Percentiles rank a stretch among this genome's conserved stretches.
Evolutionary conservation across 176 grass and related monocot genomes (phyloP).

Genomic region (Cenchrus americanus): DNA sequence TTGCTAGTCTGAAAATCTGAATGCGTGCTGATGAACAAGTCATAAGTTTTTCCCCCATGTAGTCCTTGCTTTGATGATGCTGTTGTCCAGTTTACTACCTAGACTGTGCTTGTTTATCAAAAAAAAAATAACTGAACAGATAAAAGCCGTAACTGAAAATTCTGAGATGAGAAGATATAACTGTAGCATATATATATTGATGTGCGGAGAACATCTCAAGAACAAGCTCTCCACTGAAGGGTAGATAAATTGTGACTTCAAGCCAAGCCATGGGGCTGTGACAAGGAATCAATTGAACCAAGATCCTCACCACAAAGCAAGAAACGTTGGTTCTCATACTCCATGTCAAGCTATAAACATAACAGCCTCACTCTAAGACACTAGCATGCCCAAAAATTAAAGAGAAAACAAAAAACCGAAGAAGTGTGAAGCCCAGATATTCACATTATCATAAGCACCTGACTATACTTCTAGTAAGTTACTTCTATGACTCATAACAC

Average conservation of each 20-base stretch:
- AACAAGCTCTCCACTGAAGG: not conserved
- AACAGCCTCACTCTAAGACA: conserved; percentile 37
- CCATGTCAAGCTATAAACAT: conserved; percentile 49
- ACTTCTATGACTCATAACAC: conserved; percentile 40
- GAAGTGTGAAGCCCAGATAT: conserved; percentile 36
- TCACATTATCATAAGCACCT: conserved; percentile 37
- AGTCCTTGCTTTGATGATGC: not conserved
- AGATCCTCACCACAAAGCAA: conserved; percentile 21
- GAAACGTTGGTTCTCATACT: conserved; percentile 5
- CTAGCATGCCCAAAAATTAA: not conserved
- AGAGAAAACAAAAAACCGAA: not conserved
- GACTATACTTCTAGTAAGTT: conserved; percentile 20
- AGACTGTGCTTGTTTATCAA: too few relatives aligned
- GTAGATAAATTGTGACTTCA: conserved; percentile 6
- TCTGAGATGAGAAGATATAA: not conserved
- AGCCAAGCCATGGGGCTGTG: conserved; percentile 24
- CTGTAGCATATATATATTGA: not conserved
- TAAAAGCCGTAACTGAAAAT: not conserved
- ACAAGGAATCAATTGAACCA: conserved; percentile 5
- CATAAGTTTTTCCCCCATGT: not conserved
- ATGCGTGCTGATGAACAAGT: not conserved
- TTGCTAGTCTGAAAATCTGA: not conserved
- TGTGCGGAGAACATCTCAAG: conserved; percentile 7
- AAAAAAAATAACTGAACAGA: not conserved
- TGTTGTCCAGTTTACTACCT: not conserved